Base-by-base conservation (phyloP, 2,329 filamentous ascomycete genomes). In the Xylaria sp. region DNA sequence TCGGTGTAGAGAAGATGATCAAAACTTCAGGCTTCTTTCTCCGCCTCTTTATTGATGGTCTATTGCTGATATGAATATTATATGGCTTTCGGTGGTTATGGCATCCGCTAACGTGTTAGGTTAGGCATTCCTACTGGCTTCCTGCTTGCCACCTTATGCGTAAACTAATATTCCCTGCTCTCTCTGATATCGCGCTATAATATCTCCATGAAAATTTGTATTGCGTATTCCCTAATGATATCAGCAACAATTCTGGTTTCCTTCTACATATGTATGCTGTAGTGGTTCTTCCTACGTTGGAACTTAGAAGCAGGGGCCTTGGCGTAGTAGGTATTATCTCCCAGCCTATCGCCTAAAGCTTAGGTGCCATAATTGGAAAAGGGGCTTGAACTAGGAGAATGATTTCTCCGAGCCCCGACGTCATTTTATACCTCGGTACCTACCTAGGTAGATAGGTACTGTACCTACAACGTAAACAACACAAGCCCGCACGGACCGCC, bases 401-500 rank as follows among this genome's bases (percentile, higher is more conserved):
- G 56, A 56, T 64, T 68, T 14, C 34, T 67, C 67, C 64, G 67
- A 60, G 7, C 2, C 11, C 64, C 64, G 56, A 67, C 60, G 24
- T 67, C 64, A 63, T 47, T 42, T 64, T 34, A 34, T n/a, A 27
- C 54, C 32, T 24, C 54, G n/a, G n/a, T 14, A 39, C 39, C 21
- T 21, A n/a, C n/a, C 30, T 63, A 39, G 3, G 45, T 42, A 30
- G 21, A 45, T 51, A 34, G 32, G 32, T 34, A 34, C 32, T n/a
- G n/a, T n/a, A n/a, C n/a, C 32, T 34, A 34, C 32, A 34, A n/a
- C n/a, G 17, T 51, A 56, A 34, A n/a, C 2, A 19, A 12, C 14
- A 45, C 42, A 36, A 42, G 12, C 2, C 9, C 4, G 67, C 67
- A 69, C 63, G 54, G 62, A 55, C 63, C 63, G 58, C 11, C 12